Percentiles rank a stretch among this genome's conserved stretches.
These are phyloP conservation scores for Mollisia scopiformis DNA, from an alignment of 2,329 filamentous ascomycete genomes.

Conservation along the genomic window DNA sequence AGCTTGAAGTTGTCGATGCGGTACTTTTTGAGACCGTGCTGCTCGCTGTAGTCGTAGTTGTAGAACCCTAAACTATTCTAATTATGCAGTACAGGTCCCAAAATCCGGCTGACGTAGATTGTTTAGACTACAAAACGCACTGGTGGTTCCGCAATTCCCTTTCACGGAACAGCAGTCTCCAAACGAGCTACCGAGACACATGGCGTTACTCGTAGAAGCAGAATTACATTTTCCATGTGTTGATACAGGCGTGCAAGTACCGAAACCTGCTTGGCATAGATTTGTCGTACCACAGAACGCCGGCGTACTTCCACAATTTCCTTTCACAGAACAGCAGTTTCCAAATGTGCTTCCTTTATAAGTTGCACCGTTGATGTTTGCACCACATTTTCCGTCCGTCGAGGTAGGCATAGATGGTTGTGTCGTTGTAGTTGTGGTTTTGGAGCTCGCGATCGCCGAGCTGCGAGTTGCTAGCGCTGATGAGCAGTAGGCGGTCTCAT, in stretches of 20 bases:
- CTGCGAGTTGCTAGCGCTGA: neutral
- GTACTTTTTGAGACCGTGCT: too few species aligned
- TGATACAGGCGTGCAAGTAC: neutral
- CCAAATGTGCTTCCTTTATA: neutral
- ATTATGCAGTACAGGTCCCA: too few species aligned
- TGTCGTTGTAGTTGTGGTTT: too few species aligned
- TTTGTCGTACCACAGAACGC: neutral
- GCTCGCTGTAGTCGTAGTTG: too few species aligned
- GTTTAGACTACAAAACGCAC: neutral
- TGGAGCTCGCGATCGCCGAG: neutral
- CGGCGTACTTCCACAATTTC: neutral
- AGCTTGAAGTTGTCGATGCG: neutral
- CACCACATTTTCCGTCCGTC: conserved; percentile 6
- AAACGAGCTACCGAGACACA: neutral
- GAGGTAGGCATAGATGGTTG: too few species aligned
- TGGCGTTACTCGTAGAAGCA: neutral
- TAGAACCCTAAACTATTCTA: too few species aligned
- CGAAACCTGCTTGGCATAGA: neutral
- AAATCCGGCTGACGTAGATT: neutral
- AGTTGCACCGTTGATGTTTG: neutral
- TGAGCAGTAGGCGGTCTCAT: conserved; percentile 16
- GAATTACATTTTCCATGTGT: conserved; percentile 1
- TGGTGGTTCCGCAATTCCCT: conserved; percentile 3
- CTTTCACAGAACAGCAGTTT: neutral
- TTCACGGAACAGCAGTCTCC: conserved; percentile 1